Evolutionary conservation across 441 rosid species (phyloP).

Genomic region (Adansonia rubrostipa): DNA sequence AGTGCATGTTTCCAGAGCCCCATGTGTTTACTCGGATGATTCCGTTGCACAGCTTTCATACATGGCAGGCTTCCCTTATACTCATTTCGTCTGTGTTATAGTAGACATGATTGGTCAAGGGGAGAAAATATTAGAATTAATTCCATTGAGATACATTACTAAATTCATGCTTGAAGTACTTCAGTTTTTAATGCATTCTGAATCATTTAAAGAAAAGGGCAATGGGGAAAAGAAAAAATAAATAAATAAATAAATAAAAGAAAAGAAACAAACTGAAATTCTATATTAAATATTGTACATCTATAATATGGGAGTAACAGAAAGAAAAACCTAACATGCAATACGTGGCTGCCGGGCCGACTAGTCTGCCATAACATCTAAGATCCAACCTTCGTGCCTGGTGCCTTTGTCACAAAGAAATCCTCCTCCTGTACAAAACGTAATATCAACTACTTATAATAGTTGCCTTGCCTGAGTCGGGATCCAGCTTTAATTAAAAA

Average conservation of each 20-base stretch:
- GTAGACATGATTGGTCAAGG: slow-evolving; percentile 19
- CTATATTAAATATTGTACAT: not conserved
- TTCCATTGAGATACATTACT: not conserved
- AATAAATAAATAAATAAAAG: not conserved
- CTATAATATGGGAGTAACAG: slow-evolving; percentile 7
- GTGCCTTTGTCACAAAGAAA: slow-evolving; percentile 89
- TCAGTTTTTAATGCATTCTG: not conserved
- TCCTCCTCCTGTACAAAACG: slow-evolving; percentile 72
- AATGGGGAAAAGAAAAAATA: too few relatives aligned
- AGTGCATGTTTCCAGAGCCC: slow-evolving; percentile 97
- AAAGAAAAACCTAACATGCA: slow-evolving; percentile 70
- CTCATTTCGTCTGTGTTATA: slow-evolving; percentile 68
- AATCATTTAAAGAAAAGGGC: not conserved
- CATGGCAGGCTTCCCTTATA: slow-evolving; percentile 99
- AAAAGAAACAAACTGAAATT: slow-evolving; percentile 11
- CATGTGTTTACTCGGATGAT: slow-evolving; percentile 83
- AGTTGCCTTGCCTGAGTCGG: not conserved
- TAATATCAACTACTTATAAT: not conserved
- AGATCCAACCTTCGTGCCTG: slow-evolving; percentile 59
- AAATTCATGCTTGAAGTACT: not conserved
- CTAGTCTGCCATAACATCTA: slow-evolving; percentile 99
- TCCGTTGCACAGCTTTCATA: slow-evolving; percentile 77
- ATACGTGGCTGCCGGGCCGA: slow-evolving; percentile 88
- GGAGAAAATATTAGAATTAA: slow-evolving; percentile 2
- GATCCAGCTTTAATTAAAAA: too few relatives aligned